These are phyloP conservation scores for Scalesia atractyloides DNA, from an alignment of 129 eudicot genomes.

Conservation along the genomic window DNA sequence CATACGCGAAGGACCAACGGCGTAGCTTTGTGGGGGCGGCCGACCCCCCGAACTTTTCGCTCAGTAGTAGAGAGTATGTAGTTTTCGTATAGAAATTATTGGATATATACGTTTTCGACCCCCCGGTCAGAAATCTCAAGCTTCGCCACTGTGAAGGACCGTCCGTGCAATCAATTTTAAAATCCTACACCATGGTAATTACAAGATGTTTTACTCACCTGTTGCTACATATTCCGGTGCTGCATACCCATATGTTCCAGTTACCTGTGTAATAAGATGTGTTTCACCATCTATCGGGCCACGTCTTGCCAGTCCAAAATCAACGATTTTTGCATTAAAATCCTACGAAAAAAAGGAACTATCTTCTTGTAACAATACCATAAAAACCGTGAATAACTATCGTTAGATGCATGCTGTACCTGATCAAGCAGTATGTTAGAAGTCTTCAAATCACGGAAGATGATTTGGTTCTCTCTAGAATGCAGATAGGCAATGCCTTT, in stretches of 20 bases:
- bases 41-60: no score
- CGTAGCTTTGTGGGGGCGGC: no score
- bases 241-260: slow-evolving; percentile 39
- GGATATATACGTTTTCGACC: no score
- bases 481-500: slow-evolving; percentile 36
- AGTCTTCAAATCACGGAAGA: slow-evolving; percentile 41
- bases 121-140: no score
- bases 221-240: slow-evolving; percentile 50
- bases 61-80: no score
- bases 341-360: slow-evolving; percentile 15
- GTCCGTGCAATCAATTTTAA: no score
- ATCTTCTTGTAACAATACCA: background rate
- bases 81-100: no score
- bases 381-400: background rate
- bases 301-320: slow-evolving; percentile 41
- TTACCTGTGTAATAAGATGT: slow-evolving; percentile 34
- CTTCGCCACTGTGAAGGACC: no score
- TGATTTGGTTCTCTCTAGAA: slow-evolving; percentile 25
- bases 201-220: slow-evolving; percentile 12
- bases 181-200: background rate
- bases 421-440: slow-evolving; percentile 44
- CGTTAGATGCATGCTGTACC: slow-evolving; percentile 29
- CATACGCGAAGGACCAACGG: no score
- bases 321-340: slow-evolving; percentile 42
- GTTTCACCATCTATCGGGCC: slow-evolving; percentile 32